These are phyloP conservation scores for Boletus subcaerulescens DNA, from an alignment of 768 basidiomycete genomes.

Conservation along the genomic window DNA sequence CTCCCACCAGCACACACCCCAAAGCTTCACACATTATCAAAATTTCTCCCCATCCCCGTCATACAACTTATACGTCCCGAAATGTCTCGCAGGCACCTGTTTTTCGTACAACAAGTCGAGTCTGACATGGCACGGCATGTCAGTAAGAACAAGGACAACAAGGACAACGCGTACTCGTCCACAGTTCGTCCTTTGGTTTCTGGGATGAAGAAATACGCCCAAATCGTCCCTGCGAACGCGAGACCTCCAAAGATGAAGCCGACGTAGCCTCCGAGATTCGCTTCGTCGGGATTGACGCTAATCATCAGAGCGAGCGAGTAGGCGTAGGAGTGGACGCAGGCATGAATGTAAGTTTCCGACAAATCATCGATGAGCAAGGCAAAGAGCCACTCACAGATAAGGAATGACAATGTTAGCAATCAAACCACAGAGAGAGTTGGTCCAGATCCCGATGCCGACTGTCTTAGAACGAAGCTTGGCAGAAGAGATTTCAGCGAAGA, in stretches of 20 bases:
- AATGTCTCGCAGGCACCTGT: conserved; percentile 28
- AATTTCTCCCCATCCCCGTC: not conserved
- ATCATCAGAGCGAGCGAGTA: not conserved
- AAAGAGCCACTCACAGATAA: conserved; percentile 20
- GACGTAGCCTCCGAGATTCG: conserved; percentile 27
- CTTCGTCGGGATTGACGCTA: conserved; percentile 29
- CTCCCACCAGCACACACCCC: not conserved
- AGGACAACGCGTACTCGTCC: conserved; percentile 22
- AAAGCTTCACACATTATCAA: not conserved
- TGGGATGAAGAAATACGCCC: conserved; percentile 28
- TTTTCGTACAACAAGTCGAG: conserved; percentile 33
- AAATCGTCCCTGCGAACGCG: conserved; percentile 17
- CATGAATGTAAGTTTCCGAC: too few species aligned
- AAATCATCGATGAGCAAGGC: too few species aligned
- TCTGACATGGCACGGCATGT: not conserved
- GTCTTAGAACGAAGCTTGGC: conserved; percentile 31
- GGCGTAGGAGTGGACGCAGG: too few species aligned
- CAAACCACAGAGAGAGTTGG: conserved; percentile 26
- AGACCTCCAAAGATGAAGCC: conserved; percentile 29
- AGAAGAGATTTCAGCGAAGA: conserved; percentile 29
- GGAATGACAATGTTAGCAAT: conserved; percentile 26
- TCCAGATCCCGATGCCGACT: conserved; percentile 25
- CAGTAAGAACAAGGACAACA: not conserved
- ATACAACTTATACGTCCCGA: conserved; percentile 19
- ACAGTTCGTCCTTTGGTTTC: conserved; percentile 29